Evolutionary conservation across 306 rosid genomes (phyloP), one percentile per base, ranked within the genome.

Genomic region (Trifolium repens): DNA sequence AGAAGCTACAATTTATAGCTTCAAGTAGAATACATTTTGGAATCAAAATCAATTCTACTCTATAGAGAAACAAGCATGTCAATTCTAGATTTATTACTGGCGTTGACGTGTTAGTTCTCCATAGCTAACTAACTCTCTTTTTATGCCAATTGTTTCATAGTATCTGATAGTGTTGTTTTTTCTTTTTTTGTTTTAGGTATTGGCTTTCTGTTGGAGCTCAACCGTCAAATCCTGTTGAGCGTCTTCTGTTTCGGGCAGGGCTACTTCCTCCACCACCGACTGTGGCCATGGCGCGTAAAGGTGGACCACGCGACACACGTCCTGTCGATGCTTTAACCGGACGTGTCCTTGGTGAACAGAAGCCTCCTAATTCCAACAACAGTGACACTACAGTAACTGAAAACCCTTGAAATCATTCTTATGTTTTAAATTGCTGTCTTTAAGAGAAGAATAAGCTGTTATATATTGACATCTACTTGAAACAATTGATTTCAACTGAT

Each of bases 121-220:
- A 19, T 22, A 55, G 14, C 3, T 55, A 55, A 19, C 62, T 16
- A 8, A 2, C 11, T 6, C 0, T 63, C 17, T 61, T 62, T 62
- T 39, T 32, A 59, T 59, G 17, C 10, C 22, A 32, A 14, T 57
- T 57, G 8, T 8, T 57, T 57, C 3, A 1, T 57, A 12, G 64
- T 26, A 11, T 35, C 55, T 24, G 32, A 67, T 68, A 14, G 8
- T 16, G 5, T 53, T 15, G 24, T 68, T 71, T 65, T 65, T 66
- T 7, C 4, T 32, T 64, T 69, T n/a, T 5, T 40, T 73, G 71
- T 27, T 65, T 67, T 71, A 94, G 98, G 87, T 94, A 94, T 79
- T 94, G 98, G 98, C 86, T 94, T 14, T 94, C 97, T 58, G 94
- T 94, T 76, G 97, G 98, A 49, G 98, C 98, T 78, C 97, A 94